These are phyloP conservation scores for Calcarisporium arbuscula DNA, from an alignment of 2,329 filamentous ascomycete genomes.

Conservation along the genomic window DNA sequence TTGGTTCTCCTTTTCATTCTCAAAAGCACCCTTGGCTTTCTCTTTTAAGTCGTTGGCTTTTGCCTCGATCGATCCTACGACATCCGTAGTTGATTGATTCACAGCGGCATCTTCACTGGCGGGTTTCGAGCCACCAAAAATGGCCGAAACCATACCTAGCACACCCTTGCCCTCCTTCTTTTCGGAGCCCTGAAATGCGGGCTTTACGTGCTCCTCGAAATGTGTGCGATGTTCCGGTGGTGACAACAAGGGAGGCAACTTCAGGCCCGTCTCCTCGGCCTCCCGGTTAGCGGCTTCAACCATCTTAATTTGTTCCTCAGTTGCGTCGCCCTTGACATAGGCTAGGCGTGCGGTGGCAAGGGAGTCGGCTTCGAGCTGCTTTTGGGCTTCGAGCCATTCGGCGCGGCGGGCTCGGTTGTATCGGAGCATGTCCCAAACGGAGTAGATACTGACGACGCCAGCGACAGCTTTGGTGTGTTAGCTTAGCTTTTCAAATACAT, in stretches of 20 bases:
- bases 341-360: conserved; percentile 52
- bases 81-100: conserved; percentile 14
- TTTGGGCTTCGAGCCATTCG: conserved; percentile 52
- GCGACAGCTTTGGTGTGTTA: conserved; percentile 50
- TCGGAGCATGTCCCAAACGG: conserved; percentile 54
- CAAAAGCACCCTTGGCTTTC: conserved; percentile 38
- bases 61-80: conserved; percentile 21
- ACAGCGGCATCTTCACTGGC: conserved; percentile 8
- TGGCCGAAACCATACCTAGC: conserved; percentile 25
- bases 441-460: conserved; percentile 50
- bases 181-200: conserved; percentile 20
- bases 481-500: too few relatives aligned
- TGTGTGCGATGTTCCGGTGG: conserved; percentile 33
- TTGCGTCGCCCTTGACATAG: conserved; percentile 53
- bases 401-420: conserved; percentile 54
- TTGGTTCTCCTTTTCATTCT: conserved; percentile 46
- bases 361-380: conserved; percentile 46
- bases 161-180: conserved; percentile 27
- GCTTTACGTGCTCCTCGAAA: conserved; percentile 28
- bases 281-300: conserved; percentile 51
- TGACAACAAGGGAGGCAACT: conserved; percentile 45
- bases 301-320: conserved; percentile 47
- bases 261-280: conserved; percentile 37
- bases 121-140: conserved; percentile 17
- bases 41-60: conserved; percentile 37